Base-by-base conservation (phyloP, 306 rosid species). In the Leucaena leucocephala region DNA sequence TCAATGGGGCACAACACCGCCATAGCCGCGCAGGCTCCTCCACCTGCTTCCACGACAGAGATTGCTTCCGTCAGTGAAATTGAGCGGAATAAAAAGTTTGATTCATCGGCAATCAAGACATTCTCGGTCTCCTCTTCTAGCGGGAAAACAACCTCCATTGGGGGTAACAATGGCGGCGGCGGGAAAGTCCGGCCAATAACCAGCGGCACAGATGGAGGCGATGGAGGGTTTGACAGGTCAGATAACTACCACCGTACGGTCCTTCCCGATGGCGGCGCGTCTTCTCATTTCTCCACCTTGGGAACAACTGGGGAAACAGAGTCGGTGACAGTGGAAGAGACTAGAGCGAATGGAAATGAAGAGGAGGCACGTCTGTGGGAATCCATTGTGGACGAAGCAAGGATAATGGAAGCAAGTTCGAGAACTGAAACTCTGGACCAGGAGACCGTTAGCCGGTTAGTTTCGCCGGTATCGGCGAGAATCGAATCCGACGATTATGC, bases 111-210 rank as follows among this genome's bases (percentile, higher is more conserved):
- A 0, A 61, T 86, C 33, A 89, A 88, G 85, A 66, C 88, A 0
- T 96, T 90, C 22, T 87, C 93, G 0, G 80, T 82, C 6, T 84
- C 90, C 0, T 89, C 82, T 2, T 81, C 89, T 0, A 79, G 78
- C 6, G 95, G 95, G 12, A 94, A 86, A 45, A 90, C 88, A 0
- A 78, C 93, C 22, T 86, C 92, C 6, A 81, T 90, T 0, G 94
- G 89, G 3, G 99, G 99, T 7, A 87, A 87, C 35, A 84, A 72
- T 22, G 93, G 96, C 55, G 93, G 97, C 0, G 99, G 99, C 0
- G 96, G 99, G 9, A 88, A 84, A 49, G 82, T 70, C 14, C 87
- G 86, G 4, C 91, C 97, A 0, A 72, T 82, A 2, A 86, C 88
- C 0, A 85, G 89, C 22, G 96, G 97, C 0, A 80, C 87, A 0